Evolutionary conservation across 1,284 basidiomycete genomes (phyloP).

Genomic region (Marasmius tenuissimus): DNA sequence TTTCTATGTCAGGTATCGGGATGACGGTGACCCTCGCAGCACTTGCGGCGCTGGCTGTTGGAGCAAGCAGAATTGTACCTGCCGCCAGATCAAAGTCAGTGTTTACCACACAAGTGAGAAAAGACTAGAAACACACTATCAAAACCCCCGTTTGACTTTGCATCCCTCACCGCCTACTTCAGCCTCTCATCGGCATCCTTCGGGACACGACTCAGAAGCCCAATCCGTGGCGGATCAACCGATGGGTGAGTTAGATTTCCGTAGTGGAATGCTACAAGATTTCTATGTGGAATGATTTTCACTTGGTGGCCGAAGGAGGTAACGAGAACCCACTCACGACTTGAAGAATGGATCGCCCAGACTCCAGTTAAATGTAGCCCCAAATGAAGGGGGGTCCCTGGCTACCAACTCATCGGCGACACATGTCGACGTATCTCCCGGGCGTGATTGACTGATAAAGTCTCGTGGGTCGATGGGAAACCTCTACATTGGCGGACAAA

Average conservation of each 20-base stretch:
- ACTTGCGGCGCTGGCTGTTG: too few species aligned
- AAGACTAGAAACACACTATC: slow-evolving; percentile 7
- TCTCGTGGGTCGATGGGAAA: slow-evolving; percentile 71
- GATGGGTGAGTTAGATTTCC: slow-evolving; percentile 18
- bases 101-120: too few species aligned
- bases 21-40: too few species aligned
- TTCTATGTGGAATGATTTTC: slow-evolving; percentile 19
- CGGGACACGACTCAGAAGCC: slow-evolving; percentile 14
- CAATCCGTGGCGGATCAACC: slow-evolving; percentile 17
- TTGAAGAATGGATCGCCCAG: slow-evolving; percentile 12
- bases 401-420: slow-evolving; percentile 43
- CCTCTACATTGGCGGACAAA: slow-evolving; percentile 17
- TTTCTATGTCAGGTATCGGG: too few species aligned
- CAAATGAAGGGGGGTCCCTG: slow-evolving; percentile 46
- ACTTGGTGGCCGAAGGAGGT: slow-evolving; percentile 1
- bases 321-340: neutral
- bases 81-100: too few species aligned
- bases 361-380: slow-evolving; percentile 8
- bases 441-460: slow-evolving; percentile 43
- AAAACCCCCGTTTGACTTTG: slow-evolving; percentile 11
- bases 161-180: slow-evolving; percentile 9
- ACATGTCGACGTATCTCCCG: slow-evolving; percentile 43
- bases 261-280: slow-evolving; percentile 27
- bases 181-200: slow-evolving; percentile 11
- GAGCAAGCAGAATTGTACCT: too few species aligned